Base-by-base conservation (phyloP, 225 moss, liverwort and hornwort species). In the Pseudoscleropodium purum region DNA sequence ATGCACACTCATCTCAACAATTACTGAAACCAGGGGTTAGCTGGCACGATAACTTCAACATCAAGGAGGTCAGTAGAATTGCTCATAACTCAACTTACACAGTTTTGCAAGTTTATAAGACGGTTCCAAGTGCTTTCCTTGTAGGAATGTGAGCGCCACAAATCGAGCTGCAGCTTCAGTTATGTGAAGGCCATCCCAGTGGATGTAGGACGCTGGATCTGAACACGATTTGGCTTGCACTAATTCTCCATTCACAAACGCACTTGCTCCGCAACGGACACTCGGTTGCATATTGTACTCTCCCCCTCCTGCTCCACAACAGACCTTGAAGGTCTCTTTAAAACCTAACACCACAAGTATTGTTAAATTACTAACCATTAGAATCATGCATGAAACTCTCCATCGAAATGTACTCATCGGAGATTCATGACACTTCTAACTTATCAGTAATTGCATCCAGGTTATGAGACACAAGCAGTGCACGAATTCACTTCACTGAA, bases 111-210 rank as follows among this genome's bases (percentile, higher is more conserved):
- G 92, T n/a, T 77, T 34, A 16, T 90, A 91, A 39, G 90, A 51
- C 18, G 95, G 92, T 51, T 93, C 91, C 86, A 91, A 85, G 47
- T 92, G 77, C 31, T 91, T 45, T 84, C 91, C 95, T 17, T 52
- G 54, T 0, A 93, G 76, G 64, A 95, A 66, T 24, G 72, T 63
- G 37, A 80, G 51, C 16, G 92, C 95, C 9, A 95, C 80, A 79
- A 91, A 67, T 2, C 77, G 89, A 86, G 95, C 92, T 69, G 94
- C 91, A 85, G 97, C 95, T 23, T 98, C 95, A 6, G 96, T 96
- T 29, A 88, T 92, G 91, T 97, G 98, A 17, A 96, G 0, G 13
- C 92, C 92, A 75, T 98, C 97, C 97, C 97, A 98, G 52, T 91
- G 20, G 37, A 93, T 51, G 87, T 94, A 79, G 26, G 87, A 85